A percentile compares a stretch with the other conserved stretches of the same genome.
phyloP scores from a whole-genome alignment of 2,329 filamentous ascomycete species.

The Biscogniauxia mediterranea region DNA sequence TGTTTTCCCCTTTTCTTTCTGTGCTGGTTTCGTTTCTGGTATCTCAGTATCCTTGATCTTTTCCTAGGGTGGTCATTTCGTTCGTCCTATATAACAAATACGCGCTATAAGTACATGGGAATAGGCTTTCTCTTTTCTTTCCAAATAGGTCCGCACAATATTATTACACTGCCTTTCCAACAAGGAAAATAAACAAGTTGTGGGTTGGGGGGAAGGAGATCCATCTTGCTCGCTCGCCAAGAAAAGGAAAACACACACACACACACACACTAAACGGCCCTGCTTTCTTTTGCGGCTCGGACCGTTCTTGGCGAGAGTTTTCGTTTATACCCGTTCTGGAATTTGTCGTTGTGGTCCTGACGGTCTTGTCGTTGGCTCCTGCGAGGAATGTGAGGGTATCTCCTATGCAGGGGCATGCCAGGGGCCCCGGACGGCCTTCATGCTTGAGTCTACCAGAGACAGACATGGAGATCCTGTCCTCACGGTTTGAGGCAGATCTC shows the following conservation, averaged over 20 bases:
- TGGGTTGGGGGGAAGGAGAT: background rate
- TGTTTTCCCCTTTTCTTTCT: background rate
- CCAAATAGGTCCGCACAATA: constrained; percentile 1
- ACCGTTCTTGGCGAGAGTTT: background rate
- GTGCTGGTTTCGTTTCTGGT: background rate
- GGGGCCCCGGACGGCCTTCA: background rate
- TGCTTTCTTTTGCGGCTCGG: background rate
- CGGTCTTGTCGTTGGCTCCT: background rate
- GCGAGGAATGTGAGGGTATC: background rate
- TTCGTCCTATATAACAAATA: background rate
- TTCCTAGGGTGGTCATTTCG: background rate
- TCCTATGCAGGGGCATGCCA: background rate
- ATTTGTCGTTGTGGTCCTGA: background rate
- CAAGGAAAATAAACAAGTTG: constrained; percentile 1
- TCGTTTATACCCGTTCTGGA: background rate
- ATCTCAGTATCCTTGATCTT: background rate
- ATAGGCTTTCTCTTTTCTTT: constrained; percentile 1
- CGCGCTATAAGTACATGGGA: background rate
- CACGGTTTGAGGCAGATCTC: background rate
- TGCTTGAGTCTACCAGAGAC: background rate
- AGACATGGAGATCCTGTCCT: background rate
- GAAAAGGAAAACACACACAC: too few relatives aligned
- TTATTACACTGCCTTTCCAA: constrained; percentile 5
- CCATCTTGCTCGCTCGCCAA: background rate
- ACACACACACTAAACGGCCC: too few relatives aligned